Evolutionary conservation across 2,329 filamentous ascomycete species (phyloP).

Genomic region (Meredithiella fracta): DNA sequence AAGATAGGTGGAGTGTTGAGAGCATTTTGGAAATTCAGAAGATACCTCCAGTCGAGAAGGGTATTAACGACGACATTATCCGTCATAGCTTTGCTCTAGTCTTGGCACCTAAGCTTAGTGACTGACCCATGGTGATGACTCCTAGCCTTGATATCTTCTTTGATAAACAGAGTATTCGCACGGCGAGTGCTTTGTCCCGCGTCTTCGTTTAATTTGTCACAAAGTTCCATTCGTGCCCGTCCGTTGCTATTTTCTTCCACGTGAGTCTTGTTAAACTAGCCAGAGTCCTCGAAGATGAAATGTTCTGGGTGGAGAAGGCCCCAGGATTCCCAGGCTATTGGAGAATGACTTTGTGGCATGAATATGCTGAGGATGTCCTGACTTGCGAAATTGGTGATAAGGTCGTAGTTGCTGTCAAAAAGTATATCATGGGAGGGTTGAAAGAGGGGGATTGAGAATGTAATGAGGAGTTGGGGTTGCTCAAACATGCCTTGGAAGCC

Average conservation of each 20-base stretch:
- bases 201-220: conserved; percentile 58
- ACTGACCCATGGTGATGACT: conserved; percentile 29
- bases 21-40: conserved; percentile 17
- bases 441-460: conserved; percentile 15
- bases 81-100: conserved; percentile 18
- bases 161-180: conserved; percentile 53
- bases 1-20: conserved; percentile 32
- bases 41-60: neutral
- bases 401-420: conserved; percentile 40
- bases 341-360: conserved; percentile 51
- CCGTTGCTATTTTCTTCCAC: conserved; percentile 60
- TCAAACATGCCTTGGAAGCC: conserved; percentile 28
- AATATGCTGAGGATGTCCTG: conserved; percentile 56
- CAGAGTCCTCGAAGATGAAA: conserved; percentile 31
- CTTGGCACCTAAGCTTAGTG: conserved; percentile 26
- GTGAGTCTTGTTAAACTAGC: conserved; percentile 47
- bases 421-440: conserved; percentile 28
- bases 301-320: conserved; percentile 22
- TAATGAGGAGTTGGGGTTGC: conserved; percentile 24
- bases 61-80: neutral
- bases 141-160: conserved; percentile 57
- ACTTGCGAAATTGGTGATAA: conserved; percentile 44
- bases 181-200: conserved; percentile 28
- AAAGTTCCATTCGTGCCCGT: conserved; percentile 51
- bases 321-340: conserved; percentile 42